These are phyloP conservation scores for Beauveria rudraprayagi DNA, from an alignment of 2,329 filamentous ascomycete species.

Conservation along the genomic window DNA sequence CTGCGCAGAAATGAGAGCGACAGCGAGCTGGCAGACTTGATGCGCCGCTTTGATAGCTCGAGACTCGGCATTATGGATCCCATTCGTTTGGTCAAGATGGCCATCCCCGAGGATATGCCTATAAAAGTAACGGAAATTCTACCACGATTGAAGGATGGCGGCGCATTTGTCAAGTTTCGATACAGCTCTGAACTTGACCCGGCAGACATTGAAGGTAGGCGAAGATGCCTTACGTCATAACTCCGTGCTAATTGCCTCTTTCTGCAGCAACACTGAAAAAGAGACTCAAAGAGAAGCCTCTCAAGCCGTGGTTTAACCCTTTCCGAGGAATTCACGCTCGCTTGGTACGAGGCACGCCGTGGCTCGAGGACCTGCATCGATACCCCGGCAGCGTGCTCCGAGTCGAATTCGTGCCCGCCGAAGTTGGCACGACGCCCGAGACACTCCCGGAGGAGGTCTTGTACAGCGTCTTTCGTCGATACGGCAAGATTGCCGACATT, in stretches of 20 bases:
- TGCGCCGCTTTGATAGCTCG: constrained; percentile 43
- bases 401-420: constrained; percentile 74
- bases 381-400: constrained; percentile 68
- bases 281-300: constrained; percentile 58
- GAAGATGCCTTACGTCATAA: too few species aligned
- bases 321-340: constrained; percentile 62
- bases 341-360: constrained; percentile 75
- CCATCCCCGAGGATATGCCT: constrained; percentile 52
- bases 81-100: constrained; percentile 47
- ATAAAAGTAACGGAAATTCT: constrained; percentile 74
- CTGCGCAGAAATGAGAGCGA: constrained; percentile 42
- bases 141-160: constrained; percentile 82
- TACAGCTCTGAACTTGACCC: constrained; percentile 33
- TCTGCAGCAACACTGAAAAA: constrained; percentile 44
- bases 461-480: constrained; percentile 79
- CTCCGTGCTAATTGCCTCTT: neutral
- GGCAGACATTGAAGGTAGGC: constrained; percentile 35
- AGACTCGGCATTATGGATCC: constrained; percentile 44
- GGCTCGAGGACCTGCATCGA: constrained; percentile 86
- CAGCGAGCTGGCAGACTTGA: constrained; percentile 39
- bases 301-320: constrained; percentile 87
- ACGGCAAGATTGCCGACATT: constrained; percentile 87
- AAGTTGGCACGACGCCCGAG: constrained; percentile 60
- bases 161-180: constrained; percentile 83
- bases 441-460: constrained; percentile 81